Conservation (phyloP, 2,329 filamentous ascomycete genomes). For the Onygena corvina region DNA sequence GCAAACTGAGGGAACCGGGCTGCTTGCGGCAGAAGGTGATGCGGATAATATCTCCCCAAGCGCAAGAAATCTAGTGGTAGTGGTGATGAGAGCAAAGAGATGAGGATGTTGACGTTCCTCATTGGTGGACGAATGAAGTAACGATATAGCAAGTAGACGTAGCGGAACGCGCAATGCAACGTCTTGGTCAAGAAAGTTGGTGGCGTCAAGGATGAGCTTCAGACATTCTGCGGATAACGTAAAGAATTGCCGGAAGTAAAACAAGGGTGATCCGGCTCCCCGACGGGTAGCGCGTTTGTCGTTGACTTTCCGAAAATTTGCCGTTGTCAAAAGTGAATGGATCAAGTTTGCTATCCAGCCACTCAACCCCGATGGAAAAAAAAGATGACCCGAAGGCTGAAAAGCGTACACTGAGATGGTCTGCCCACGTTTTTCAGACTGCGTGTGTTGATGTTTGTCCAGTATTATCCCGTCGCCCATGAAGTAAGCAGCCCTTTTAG, state of each 20-base stretch:
- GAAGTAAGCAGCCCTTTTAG: not conserved
- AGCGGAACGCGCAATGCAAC: not conserved
- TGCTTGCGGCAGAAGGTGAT: not conserved
- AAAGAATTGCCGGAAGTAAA: constrained; percentile 3
- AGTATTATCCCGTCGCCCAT: not conserved
- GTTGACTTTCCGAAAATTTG: not conserved
- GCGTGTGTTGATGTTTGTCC: not conserved
- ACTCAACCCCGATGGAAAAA: not conserved
- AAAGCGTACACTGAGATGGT: not conserved
- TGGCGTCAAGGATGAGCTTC: not conserved
- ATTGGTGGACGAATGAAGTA: not conserved
- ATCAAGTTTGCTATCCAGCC: not conserved
- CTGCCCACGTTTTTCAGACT: not conserved
- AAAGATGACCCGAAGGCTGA: not conserved
- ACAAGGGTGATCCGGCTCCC: not conserved
- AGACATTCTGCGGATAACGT: not conserved
- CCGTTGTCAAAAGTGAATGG: not conserved
- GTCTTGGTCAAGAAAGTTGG: not conserved
- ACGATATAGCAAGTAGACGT: constrained; percentile 2
- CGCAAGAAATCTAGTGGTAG: constrained; percentile 2
- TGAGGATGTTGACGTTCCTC: not conserved
- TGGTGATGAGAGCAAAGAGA: not conserved
- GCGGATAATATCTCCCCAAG: not conserved
- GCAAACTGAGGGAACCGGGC: not conserved
- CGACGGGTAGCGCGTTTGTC: not conserved